Base-by-base conservation (phyloP, 495 filamentous ascomycete species). In the Symbiotaphrina buchneri region DNA sequence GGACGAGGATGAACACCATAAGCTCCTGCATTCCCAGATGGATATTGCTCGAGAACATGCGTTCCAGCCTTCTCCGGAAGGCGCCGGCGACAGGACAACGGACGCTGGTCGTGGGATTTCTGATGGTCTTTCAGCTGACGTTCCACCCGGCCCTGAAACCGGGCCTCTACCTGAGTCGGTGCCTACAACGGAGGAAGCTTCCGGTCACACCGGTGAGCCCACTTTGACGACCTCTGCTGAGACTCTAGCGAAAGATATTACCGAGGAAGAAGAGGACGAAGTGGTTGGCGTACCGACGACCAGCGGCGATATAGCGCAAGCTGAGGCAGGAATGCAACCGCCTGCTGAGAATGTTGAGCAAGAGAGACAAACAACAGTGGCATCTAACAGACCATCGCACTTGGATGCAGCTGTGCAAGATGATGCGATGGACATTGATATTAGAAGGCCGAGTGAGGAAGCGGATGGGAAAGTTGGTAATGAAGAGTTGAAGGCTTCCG, bases 41-140 rank as follows among this genome's bases (percentile, higher is more conserved):
- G 30, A 35, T 18, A 28, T 31, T 22, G 33, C 33, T 28, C 18
- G 20, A 27, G 14, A 27, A 1, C 34, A 45, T 22, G 28, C 39
- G 20, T 35, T 28, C n/a, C 24, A 15, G 16, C 32, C 18, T 20
- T 41, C 54, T 29, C 52, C 54, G n/a, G n/a, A n/a, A n/a, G 8
- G 52, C 57, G 1, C 59, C 58, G 6, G 56, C 60, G 0, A 53
- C 63, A 36, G 59, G 58, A 36, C 60, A 63, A 33, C 44, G 62
- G 34, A 51, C 52, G 5, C 20, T 63, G 27, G 60, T 64, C 39
- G 60, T 59, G 39, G 55, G 28, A 18, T n/a, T n/a, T n/a, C n/a
- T n/a, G n/a, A n/a, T n/a, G n/a, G n/a, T n/a, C n/a, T n/a, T n/a
- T n/a, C n/a, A n/a, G n/a, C n/a, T n/a, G n/a, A n/a, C n/a, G n/a